These are phyloP conservation scores for Euphrasia arctica DNA, from an alignment of 305 asterid species.

Conservation along the genomic window DNA sequence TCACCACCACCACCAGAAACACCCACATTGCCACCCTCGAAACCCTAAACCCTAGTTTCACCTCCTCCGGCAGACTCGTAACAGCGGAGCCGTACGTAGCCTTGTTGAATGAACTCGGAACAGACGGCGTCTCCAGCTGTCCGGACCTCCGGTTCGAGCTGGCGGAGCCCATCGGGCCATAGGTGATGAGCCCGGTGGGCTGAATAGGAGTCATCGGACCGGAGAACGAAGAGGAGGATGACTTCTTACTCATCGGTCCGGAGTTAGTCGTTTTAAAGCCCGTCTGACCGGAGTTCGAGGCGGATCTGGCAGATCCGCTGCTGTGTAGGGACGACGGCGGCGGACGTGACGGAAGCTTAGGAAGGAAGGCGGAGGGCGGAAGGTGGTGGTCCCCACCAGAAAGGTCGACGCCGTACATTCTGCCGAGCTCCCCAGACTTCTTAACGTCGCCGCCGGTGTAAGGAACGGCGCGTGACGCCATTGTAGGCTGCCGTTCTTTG, in stretches of 20 bases:
- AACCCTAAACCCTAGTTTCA: slow-evolving; percentile 69
- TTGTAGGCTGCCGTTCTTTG: slow-evolving; percentile 67
- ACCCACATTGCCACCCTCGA: slow-evolving; percentile 86
- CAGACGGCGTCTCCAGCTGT: slow-evolving; percentile 48
- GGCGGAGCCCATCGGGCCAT: slow-evolving; percentile 59
- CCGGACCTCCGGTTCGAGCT: slow-evolving; percentile 62
- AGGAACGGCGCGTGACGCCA: slow-evolving; percentile 72
- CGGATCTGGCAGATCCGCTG: slow-evolving; percentile 76
- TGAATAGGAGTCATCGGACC: slow-evolving; percentile 96
- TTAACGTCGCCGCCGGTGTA: slow-evolving; percentile 96
- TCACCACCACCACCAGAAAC: slow-evolving; percentile 64
- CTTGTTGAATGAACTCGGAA: slow-evolving; percentile 47
- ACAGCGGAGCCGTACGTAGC: slow-evolving; percentile 70
- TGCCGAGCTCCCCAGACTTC: slow-evolving; percentile 93
- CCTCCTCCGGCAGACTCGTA: slow-evolving; percentile 52
- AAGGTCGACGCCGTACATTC: slow-evolving; percentile 78
- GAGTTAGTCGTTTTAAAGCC: slow-evolving; percentile 35
- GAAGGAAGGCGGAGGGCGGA: slow-evolving; percentile 28
- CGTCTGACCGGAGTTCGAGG: slow-evolving; percentile 74
- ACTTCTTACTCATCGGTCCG: slow-evolving; percentile 46
- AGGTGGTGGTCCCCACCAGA: slow-evolving; percentile 37
- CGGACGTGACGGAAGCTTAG: slow-evolving; percentile 53
- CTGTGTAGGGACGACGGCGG: slow-evolving; percentile 52
- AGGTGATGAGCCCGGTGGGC: slow-evolving; percentile 88
- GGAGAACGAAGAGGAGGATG: slow-evolving; percentile 75